Evolutionary conservation across 306 rosid species (phyloP), one percentile per base, ranked within the genome.

Genomic region (Castanea sativa): DNA sequence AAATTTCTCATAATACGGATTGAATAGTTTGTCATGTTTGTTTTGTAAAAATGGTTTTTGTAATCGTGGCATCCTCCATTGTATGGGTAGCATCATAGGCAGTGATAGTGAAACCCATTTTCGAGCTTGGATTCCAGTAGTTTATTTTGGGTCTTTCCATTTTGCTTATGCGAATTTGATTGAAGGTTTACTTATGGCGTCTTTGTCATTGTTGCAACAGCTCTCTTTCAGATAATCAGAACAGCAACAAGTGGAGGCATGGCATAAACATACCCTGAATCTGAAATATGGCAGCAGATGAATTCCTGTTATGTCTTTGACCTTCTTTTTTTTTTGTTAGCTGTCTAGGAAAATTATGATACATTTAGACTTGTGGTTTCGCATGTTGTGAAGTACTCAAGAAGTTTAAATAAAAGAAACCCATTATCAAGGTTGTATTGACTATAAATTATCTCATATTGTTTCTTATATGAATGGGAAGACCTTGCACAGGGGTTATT

Each of bases 221-320:
- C 98, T 79, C 93, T 93, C 63, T 93, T 93, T 84, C 98, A 93
- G 93, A 91, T 93, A 81, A 93, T 93, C 91, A 90, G 98, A 90
- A 93, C 97, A 76, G 98, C 98, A 78, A 84, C 97, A 2, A 89
- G 91, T 59, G 97, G 98, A 81, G 98, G 97, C 90, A 84, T 92
- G 98, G 98, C 91, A 32, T 93, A 84, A 85, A 80, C 76, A 77
- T 41, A 76, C 52, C 64, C 78, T 49, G 45, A 52, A 52, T 55
- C 77, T 61, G 68, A 72, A 80, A 30, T 73, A 69, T 81, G 71
- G 68, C 81, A 51, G 61, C 58, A 73, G 21, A 52, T 19, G 61
- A 16, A 8, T 64, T 67, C 14, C 25, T 38, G 49, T 80, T 52
- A 10, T 67, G 41, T 32, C 51, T 53, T 58, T 27, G 33, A n/a